Evolutionary conservation across 2,329 filamentous ascomycete genomes (phyloP).

Genomic region (Pseudocercospora pini-densiflorae): DNA sequence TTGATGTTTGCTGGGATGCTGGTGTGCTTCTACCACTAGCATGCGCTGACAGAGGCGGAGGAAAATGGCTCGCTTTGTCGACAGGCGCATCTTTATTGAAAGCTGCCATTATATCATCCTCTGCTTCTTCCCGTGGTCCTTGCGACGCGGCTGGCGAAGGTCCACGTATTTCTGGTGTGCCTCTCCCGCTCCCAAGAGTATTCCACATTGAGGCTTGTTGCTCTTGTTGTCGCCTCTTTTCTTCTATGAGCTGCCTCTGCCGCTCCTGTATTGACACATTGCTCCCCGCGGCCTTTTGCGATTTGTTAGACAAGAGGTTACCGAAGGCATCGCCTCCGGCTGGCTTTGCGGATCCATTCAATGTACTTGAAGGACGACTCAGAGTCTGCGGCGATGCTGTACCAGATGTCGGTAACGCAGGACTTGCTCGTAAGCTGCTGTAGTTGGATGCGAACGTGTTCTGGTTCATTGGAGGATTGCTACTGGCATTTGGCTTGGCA

Average conservation of each 20-base stretch:
- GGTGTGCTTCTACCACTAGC: conserved; percentile 50
- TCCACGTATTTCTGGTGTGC: conserved; percentile 42
- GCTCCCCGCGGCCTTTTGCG: conserved; percentile 62
- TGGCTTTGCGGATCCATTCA: conserved; percentile 55
- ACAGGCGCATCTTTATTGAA: conserved; percentile 65
- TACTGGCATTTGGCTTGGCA: conserved; percentile 30
- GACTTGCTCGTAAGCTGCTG: conserved; percentile 44
- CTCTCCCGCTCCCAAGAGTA: conserved; percentile 70
- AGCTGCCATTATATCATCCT: conserved; percentile 65
- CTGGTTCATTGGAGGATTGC: conserved; percentile 30
- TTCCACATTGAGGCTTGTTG: conserved; percentile 74
- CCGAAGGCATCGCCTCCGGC: conserved; percentile 74
- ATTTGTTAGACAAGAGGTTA: conserved; percentile 69
- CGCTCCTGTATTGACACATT: conserved; percentile 71
- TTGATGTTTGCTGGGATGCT: conserved; percentile 17
- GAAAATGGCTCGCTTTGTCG: conserved; percentile 64
- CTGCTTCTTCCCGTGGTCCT: conserved; percentile 42
- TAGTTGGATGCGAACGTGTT: conserved; percentile 32
- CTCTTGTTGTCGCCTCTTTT: conserved; percentile 76
- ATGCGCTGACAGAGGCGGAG: conserved; percentile 45
- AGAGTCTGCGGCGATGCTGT: conserved; percentile 33
- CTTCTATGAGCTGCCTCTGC: conserved; percentile 74
- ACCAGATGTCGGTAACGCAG: conserved; percentile 46
- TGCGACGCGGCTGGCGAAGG: conserved; percentile 28
- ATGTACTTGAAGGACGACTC: conserved; percentile 46